Evolutionary conservation across 2,329 filamentous ascomycete genomes (phyloP).

Genomic region (Colletotrichum cuscutae): DNA sequence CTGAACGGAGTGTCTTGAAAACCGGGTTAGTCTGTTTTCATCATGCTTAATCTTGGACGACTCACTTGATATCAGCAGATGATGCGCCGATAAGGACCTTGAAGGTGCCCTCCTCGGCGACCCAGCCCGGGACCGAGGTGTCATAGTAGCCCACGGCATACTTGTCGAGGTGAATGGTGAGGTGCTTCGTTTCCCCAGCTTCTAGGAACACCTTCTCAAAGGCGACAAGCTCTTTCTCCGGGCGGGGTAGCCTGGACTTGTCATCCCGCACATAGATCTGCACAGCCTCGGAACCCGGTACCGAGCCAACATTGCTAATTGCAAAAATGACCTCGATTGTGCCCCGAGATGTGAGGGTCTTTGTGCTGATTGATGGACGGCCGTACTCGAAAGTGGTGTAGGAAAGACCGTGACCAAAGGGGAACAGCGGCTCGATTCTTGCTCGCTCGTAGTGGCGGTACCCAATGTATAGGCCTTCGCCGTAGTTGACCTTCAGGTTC

Average conservation of each 20-base stretch:
- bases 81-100: constrained; percentile 70
- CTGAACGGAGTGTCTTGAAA: constrained; percentile 42
- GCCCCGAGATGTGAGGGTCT: constrained; percentile 50
- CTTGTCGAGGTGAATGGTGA: constrained; percentile 58
- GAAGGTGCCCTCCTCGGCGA: constrained; percentile 73
- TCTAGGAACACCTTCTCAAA: constrained; percentile 73
- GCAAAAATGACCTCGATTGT: constrained; percentile 58
- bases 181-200: constrained; percentile 63
- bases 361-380: constrained; percentile 59
- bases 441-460: constrained; percentile 78
- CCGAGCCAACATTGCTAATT: constrained; percentile 64
- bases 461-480: constrained; percentile 78
- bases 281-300: constrained; percentile 71
- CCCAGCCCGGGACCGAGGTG: constrained; percentile 66
- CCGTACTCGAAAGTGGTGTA: constrained; percentile 78
- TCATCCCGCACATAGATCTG: constrained; percentile 76
- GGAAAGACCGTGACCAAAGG: constrained; percentile 79
- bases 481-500: constrained; percentile 74
- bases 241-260: constrained; percentile 70
- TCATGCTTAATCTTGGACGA: neutral
- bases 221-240: constrained; percentile 76
- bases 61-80: constrained; percentile 64
- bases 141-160: constrained; percentile 72
- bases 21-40: constrained; percentile 2
- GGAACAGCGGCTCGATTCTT: constrained; percentile 70